phyloP scores from a whole-genome alignment of 164 flowering plant species.

The Macadamia tetraphylla region DNA sequence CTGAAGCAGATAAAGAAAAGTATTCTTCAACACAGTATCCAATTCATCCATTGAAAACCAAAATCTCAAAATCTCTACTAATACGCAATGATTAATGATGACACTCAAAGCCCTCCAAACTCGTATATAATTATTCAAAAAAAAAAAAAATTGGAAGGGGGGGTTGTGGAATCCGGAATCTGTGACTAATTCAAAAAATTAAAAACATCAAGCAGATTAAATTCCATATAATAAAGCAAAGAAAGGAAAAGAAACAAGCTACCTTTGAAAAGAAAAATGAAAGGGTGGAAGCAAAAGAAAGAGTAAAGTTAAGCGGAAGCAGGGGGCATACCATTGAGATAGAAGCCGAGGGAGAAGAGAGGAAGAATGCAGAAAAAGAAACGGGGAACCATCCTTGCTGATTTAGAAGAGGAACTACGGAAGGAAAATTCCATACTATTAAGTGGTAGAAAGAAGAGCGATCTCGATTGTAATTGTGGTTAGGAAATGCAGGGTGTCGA shows the following conservation, averaged over 20 bases:
- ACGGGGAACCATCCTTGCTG: neutral
- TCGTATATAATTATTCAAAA: no score
- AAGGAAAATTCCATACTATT: neutral
- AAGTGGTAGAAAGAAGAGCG: neutral
- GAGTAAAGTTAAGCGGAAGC: neutral
- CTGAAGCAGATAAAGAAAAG: neutral
- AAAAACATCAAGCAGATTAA: neutral
- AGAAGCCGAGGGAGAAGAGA: neutral
- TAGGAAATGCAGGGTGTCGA: neutral
- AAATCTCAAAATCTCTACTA: neutral
- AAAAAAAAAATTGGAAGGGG: no score
- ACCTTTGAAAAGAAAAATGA: neutral
- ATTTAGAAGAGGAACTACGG: neutral
- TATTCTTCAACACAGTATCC: neutral
- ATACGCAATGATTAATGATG: no score
- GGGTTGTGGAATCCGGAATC: no score
- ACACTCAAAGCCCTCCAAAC: no score
- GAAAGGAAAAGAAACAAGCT: no score
- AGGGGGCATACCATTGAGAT: neutral
- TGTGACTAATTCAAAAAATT: neutral
- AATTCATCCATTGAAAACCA: neutral
- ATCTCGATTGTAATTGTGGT: no score
- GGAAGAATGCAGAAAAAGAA: conserved; percentile 4
- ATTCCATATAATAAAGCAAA: neutral
- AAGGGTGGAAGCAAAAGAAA: neutral